Evolutionary conservation across 179 eudicot species (phyloP).

Genomic region (Pouteria campechiana): DNA sequence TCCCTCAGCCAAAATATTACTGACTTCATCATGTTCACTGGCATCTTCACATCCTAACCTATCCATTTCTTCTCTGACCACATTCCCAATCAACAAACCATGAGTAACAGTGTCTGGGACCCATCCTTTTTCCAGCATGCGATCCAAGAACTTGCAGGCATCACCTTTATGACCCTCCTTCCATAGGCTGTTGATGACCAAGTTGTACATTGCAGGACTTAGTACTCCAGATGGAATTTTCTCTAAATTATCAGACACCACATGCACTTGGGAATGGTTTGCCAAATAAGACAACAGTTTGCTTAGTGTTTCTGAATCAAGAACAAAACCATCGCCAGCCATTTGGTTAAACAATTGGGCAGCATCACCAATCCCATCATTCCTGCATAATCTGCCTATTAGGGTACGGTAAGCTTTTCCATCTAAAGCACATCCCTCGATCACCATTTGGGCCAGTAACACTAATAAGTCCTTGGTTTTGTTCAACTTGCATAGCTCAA

Average conservation of each 20-base stretch:
- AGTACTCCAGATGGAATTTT: slow-evolving; percentile 14
- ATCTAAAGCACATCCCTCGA: slow-evolving; percentile 28
- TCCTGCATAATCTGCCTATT: slow-evolving; percentile 11
- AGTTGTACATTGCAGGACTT: slow-evolving; percentile 23
- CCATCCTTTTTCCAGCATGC: slow-evolving; percentile 68
- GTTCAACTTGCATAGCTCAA: slow-evolving; percentile 20
- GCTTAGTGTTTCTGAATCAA: slow-evolving; percentile 29
- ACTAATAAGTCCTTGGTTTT: slow-evolving; percentile 10
- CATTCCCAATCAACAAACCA: slow-evolving; percentile 35
- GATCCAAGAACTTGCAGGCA: slow-evolving; percentile 40
- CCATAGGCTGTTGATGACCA: slow-evolving; percentile 43
- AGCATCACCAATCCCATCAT: slow-evolving; percentile 7
- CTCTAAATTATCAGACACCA: slow-evolving; percentile 17
- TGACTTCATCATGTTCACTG: slow-evolving; percentile 15
- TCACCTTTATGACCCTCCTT: slow-evolving; percentile 45
- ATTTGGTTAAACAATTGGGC: slow-evolving; percentile 19
- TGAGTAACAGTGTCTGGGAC: slow-evolving; percentile 55
- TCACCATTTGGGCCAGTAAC: slow-evolving; percentile 31
- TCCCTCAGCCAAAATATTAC: slow-evolving; percentile 34
- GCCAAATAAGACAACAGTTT: slow-evolving; percentile 22
- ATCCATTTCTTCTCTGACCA: slow-evolving; percentile 8
- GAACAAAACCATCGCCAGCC: slow-evolving; percentile 29
- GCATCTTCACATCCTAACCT: slow-evolving; percentile 4
- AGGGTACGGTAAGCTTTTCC: slow-evolving; percentile 20
- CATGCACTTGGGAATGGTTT: slow-evolving; percentile 17